These are phyloP conservation scores for Chlamydomonas reinhardtii DNA, from an alignment of 163 green algal species.

Conservation along the genomic window DNA sequence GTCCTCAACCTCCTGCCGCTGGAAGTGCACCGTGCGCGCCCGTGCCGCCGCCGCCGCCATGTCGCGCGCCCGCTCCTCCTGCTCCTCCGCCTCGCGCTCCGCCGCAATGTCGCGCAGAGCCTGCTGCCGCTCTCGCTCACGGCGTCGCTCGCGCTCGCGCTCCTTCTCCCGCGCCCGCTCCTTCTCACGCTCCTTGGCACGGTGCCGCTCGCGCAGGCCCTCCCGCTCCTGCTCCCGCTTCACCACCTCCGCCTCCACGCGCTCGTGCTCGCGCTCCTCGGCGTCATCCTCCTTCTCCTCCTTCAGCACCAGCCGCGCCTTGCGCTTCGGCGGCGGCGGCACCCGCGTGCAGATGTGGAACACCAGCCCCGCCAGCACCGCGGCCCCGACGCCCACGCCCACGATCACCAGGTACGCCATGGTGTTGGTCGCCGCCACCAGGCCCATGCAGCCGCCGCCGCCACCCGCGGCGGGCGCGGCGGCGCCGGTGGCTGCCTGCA, in stretches of 20 bases:
- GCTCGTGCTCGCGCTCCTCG: no score
- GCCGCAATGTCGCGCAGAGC: not conserved
- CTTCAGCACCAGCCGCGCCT: no score
- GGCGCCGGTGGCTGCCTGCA: not conserved
- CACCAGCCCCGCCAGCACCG: not conserved
- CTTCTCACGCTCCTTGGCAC: not conserved
- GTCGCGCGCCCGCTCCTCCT: no score
- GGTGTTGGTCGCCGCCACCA: not conserved
- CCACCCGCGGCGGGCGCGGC: not conserved
- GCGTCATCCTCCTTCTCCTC: no score
- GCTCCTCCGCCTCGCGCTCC: not conserved
- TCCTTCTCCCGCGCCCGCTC: no score
- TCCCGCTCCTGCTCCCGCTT: no score
- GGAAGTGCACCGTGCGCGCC: no score
- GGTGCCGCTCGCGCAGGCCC: not conserved
- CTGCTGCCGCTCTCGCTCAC: no score
- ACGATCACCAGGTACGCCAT: slow-evolving; percentile 2
- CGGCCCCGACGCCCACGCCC: not conserved
- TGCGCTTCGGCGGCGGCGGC: slow-evolving; percentile 13
- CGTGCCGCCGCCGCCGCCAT: no score
- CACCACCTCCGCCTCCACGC: no score
- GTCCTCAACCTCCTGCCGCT: not conserved
- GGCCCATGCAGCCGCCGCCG: slow-evolving; percentile 17
- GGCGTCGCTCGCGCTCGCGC: no score
- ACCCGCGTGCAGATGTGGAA: slow-evolving; percentile 42